Evolutionary conservation across 176 grass and related monocot species (phyloP), one percentile per base, ranked within the genome.

Genomic region (Bothriochloa decipiens): DNA sequence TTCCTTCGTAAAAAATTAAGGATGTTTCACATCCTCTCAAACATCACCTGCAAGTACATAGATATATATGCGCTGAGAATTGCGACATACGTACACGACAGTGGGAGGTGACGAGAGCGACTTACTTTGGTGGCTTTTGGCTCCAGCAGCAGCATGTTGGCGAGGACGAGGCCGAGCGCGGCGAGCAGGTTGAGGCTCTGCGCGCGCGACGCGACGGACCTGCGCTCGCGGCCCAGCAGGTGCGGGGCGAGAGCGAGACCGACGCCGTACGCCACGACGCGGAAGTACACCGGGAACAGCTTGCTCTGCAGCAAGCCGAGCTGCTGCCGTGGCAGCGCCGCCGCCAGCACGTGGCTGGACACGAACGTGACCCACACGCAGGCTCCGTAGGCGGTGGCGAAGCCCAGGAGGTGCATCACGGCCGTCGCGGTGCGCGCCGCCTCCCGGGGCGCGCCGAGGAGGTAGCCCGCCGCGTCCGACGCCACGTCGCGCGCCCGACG

Each of bases 281-380:
- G 93, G 90, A 98, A 98, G 90, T 95, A 98, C 14, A 95, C 83
- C 3, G 93, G 96, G 73, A 90, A 98, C 76, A 98, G 68, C 85
- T 95, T 98, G 85, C 96, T 98, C 87, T 95, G 96, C 76, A 95
- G 70, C 76, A 91, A 25, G 77, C 93, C 96, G 3, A 98, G 89
- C 86, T 95, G 91, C 81, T 92, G 96, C 83, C 89, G 8, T 0
- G 93, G 89, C 78, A 98, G 78, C 57, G 85, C 80, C 26, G 81
- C 41, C 0, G 87, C 87, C 9, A 98, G 87, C 7, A 98, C 89
- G 76, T 93, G 66, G 87, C 91, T 93, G 18, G 93, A 93, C n/a
- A 90, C 53, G 83, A 98, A 98, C 35, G 96, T 98, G 23, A 95
- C 93, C 96, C 96, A 98, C 43, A 98, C 81, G 55, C 69, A 78